phyloP scores from a whole-genome alignment of 202 grass and related monocot species.

The Panicum virgatum region DNA sequence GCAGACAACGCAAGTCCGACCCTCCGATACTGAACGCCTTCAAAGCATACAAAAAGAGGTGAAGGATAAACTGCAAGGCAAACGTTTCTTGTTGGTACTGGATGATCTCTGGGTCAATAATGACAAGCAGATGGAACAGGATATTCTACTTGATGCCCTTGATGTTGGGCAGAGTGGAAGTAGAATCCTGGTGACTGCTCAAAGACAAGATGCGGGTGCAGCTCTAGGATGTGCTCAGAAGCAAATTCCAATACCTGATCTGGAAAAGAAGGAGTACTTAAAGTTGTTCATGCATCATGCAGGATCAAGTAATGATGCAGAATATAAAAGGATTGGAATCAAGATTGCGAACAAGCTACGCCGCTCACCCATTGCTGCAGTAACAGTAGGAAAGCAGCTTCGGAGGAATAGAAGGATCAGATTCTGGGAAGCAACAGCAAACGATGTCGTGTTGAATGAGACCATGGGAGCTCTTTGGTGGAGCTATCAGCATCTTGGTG shows the following conservation, averaged over 20 bases:
- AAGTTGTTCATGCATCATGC: slow-evolving; percentile 38
- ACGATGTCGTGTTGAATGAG: slow-evolving; percentile 17
- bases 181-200: slow-evolving; percentile 39
- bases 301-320: not conserved
- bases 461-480: slow-evolving; percentile 23
- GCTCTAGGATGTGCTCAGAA: not conserved
- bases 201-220: not conserved
- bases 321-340: not conserved
- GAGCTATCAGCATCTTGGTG: slow-evolving; percentile 33
- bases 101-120: slow-evolving; percentile 39
- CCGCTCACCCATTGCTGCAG: slow-evolving; percentile 41
- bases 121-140: not conserved
- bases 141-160: slow-evolving; percentile 6
- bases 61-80: not conserved
- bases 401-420: not conserved
- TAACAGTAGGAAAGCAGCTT: slow-evolving; percentile 1
- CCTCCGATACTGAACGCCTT: not conserved
- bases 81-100: slow-evolving; percentile 30
- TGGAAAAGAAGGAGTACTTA: not conserved
- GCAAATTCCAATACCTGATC: not conserved
- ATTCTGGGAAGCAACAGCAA: slow-evolving; percentile 5
- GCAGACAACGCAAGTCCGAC: not conserved
- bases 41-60: not conserved
- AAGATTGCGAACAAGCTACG: not conserved
- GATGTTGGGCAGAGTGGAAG: not conserved